Conservation (phyloP, 331 rosid species). For the Prunus yedoensis region DNA sequence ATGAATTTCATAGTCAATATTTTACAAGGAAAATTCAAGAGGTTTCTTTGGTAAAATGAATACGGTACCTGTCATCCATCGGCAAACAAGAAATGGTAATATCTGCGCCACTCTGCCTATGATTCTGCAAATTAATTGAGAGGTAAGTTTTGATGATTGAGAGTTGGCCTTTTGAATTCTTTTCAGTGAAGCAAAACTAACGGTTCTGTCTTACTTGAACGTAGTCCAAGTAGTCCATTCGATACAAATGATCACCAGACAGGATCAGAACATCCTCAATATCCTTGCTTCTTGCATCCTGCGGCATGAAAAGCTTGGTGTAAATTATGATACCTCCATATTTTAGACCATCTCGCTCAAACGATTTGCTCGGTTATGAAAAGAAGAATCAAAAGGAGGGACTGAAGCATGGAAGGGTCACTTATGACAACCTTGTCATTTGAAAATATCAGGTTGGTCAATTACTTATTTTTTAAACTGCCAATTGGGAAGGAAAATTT, state of each 20-base stretch:
- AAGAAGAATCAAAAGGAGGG: not conserved
- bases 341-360: not conserved
- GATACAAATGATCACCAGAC: conserved; percentile 66
- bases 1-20: too few relatives aligned
- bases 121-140: conserved; percentile 48
- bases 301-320: conserved; percentile 5
- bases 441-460: too few relatives aligned
- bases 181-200: not conserved
- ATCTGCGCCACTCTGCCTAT: conserved; percentile 81
- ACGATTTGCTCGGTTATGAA: not conserved
- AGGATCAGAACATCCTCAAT: conserved; percentile 63
- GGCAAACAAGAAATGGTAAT: conserved; percentile 81
- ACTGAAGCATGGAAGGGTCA: too few relatives aligned
- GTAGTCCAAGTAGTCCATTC: conserved; percentile 89
- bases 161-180: not conserved
- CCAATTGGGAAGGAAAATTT: too few relatives aligned
- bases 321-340: not conserved
- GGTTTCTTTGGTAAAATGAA: not conserved
- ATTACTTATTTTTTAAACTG: too few relatives aligned
- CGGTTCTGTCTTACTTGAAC: conserved; percentile 40
- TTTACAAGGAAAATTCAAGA: too few relatives aligned
- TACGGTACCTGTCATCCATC: conserved; percentile 74
- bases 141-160: conserved; percentile 10
- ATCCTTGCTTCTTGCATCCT: conserved; percentile 55
- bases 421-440: too few relatives aligned